Evolutionary conservation across 1,284 basidiomycete species (phyloP).

Genomic region (Puccinia polysora): DNA sequence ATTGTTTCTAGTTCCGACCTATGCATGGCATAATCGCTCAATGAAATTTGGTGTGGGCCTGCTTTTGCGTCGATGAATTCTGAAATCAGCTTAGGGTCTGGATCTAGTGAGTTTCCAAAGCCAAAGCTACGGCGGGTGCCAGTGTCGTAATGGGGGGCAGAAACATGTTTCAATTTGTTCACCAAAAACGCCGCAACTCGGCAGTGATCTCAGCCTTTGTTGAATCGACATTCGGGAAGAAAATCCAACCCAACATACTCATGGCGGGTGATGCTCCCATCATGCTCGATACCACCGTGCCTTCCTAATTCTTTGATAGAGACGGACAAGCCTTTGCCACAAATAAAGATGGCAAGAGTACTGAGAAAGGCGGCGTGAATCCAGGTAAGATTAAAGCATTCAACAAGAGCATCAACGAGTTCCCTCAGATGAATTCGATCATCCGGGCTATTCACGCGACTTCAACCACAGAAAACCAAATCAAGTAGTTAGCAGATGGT

Average conservation of each 20-base stretch:
- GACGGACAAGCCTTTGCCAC: conserved; percentile 19
- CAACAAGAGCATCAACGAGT: neutral
- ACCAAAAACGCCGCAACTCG: too few relatives aligned
- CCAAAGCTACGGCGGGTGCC: neutral
- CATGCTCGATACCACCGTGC: conserved; percentile 24
- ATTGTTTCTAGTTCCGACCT: conserved; percentile 18
- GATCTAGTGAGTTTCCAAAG: conserved; percentile 16
- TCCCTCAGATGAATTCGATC: conserved; percentile 17
- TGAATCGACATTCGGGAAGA: neutral
- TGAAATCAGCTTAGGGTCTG: conserved; percentile 8
- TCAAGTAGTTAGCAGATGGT: neutral
- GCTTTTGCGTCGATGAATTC: conserved; percentile 13
- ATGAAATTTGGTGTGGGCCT: neutral
- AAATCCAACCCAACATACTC: conserved; percentile 11
- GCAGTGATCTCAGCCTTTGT: neutral
- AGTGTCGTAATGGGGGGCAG: neutral
- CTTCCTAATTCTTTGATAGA: conserved; percentile 16
- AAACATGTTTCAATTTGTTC: neutral
- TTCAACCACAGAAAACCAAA: neutral
- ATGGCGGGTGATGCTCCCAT: conserved; percentile 31
- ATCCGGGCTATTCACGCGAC: neutral
- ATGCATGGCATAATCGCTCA: conserved; percentile 14
- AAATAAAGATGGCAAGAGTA: conserved; percentile 1
- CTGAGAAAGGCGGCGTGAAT: conserved; percentile 24
- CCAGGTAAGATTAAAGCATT: conserved; percentile 21